phyloP scores from a whole-genome alignment of 495 filamentous ascomycete genomes.

The Friedmanniomyces simplex region DNA sequence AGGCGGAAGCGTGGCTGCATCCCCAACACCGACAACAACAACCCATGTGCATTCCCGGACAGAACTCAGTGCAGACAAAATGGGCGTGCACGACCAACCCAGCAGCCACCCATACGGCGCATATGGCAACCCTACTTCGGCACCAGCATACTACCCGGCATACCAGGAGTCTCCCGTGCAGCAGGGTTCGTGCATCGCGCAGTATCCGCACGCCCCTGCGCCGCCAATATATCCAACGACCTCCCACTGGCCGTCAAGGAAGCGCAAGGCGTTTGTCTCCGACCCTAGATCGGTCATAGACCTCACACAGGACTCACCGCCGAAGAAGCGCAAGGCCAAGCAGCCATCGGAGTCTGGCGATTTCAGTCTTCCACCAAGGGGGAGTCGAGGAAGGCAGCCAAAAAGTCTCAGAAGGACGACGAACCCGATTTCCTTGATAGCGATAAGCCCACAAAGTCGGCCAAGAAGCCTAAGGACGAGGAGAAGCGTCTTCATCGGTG shows the following conservation, averaged over 20 bases:
- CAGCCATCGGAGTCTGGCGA: not conserved
- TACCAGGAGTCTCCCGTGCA: too few relatives aligned
- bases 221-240: not conserved
- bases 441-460: conserved; percentile 37
- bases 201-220: not conserved
- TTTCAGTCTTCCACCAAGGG: not conserved
- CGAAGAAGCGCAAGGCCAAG: conserved; percentile 12
- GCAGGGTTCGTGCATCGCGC: not conserved
- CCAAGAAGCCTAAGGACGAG: conserved; percentile 8
- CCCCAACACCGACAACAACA: too few relatives aligned
- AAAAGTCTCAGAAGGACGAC: not conserved
- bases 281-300: conserved; percentile 3
- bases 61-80: not conserved
- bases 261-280: conserved; percentile 1
- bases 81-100: not conserved
- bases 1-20: too few relatives aligned
- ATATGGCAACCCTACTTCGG: not conserved
- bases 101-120: not conserved
- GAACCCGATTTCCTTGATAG: conserved; percentile 32
- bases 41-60: too few relatives aligned
- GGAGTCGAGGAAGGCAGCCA: not conserved
- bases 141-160: not conserved
- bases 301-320: conserved; percentile 16
- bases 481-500: conserved; percentile 17
- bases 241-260: not conserved